Evolutionary conservation across 495 filamentous ascomycete species (phyloP).

Genomic region (Penicillium fimorum): DNA sequence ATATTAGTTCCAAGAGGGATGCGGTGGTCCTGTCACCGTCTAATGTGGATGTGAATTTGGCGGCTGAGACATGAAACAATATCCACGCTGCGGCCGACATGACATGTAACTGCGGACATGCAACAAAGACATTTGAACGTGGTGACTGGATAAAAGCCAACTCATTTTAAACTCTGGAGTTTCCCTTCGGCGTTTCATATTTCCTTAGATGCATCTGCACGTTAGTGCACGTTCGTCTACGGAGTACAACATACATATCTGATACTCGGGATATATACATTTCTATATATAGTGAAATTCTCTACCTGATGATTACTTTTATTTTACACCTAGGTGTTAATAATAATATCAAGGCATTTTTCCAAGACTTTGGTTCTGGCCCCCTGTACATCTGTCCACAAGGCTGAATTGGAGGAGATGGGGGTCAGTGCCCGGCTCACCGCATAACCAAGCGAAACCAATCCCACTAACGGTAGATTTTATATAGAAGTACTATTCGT

Average conservation of each 20-base stretch:
- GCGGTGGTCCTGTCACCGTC: background rate
- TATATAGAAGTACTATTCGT: no score
- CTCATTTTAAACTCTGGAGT: slow-evolving; percentile 3
- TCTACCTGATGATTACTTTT: background rate
- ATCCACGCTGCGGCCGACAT: slow-evolving; percentile 3
- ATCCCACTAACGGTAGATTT: no score
- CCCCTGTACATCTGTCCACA: background rate
- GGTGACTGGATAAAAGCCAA: background rate
- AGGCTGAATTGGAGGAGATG: background rate
- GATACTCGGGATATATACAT: background rate
- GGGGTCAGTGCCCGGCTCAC: slow-evolving; percentile 9
- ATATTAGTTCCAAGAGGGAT: background rate
- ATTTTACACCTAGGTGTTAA: background rate
- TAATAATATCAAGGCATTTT: background rate
- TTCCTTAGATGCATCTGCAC: background rate
- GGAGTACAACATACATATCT: no score
- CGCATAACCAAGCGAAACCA: background rate
- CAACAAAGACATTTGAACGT: slow-evolving; percentile 4
- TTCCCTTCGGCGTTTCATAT: background rate
- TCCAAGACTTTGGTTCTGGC: background rate
- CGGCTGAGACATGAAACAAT: slow-evolving; percentile 22
- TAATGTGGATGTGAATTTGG: slow-evolving; percentile 1
- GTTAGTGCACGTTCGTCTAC: background rate
- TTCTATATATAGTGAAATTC: background rate
- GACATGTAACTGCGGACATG: background rate